A percentile compares a stretch with the other conserved stretches of the same genome.
These are phyloP conservation scores for Coemansia javaensis DNA, from an alignment of 192 early-diverging fungal genomes.

Conservation along the genomic window DNA sequence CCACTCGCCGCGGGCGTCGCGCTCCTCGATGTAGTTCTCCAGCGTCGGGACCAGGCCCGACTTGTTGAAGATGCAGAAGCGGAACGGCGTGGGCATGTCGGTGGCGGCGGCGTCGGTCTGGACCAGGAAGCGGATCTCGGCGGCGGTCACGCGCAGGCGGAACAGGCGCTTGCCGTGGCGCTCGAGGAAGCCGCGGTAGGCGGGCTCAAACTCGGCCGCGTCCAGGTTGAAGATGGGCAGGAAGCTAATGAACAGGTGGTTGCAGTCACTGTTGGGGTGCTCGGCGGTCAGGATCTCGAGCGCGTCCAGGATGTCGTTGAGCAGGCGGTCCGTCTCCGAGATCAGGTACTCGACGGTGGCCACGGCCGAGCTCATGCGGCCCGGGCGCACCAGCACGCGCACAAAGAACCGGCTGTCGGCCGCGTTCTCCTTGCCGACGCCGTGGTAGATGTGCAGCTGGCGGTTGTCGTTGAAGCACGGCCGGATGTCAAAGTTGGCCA, in stretches of 20 bases:
- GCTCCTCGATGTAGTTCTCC: conserved; percentile 89
- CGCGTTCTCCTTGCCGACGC: conserved; percentile 87
- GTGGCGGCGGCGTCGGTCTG: conserved; percentile 57
- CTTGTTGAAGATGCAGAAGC: conserved; percentile 88
- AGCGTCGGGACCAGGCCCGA: conserved; percentile 89
- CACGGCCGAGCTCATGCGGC: conserved; percentile 71
- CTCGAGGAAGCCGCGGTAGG: conserved; percentile 84
- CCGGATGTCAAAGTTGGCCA: conserved; percentile 94
- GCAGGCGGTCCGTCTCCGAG: conserved; percentile 87
- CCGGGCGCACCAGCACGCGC: conserved; percentile 90
- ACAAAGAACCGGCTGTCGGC: conserved; percentile 97
- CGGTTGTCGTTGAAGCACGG: conserved; percentile 92
- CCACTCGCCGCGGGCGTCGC: conserved; percentile 73
- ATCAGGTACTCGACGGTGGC: conserved; percentile 91
- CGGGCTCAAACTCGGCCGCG: conserved; percentile 73
- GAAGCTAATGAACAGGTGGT: conserved; percentile 98
- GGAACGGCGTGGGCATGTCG: conserved; percentile 70
- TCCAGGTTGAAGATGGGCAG: conserved; percentile 93
- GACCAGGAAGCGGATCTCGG: conserved; percentile 92
- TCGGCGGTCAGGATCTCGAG: conserved; percentile 88
- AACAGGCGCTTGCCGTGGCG: conserved; percentile 93
- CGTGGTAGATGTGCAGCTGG: conserved; percentile 95
- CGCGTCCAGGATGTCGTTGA: conserved; percentile 92
- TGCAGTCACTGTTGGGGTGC: conserved; percentile 96
- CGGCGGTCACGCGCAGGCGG: conserved; percentile 90